Percentiles rank a stretch among this genome's conserved stretches.
Evolutionary conservation across 108 stramenopile genomes (phyloP).

Genomic region (Cyclotella cryptica): DNA sequence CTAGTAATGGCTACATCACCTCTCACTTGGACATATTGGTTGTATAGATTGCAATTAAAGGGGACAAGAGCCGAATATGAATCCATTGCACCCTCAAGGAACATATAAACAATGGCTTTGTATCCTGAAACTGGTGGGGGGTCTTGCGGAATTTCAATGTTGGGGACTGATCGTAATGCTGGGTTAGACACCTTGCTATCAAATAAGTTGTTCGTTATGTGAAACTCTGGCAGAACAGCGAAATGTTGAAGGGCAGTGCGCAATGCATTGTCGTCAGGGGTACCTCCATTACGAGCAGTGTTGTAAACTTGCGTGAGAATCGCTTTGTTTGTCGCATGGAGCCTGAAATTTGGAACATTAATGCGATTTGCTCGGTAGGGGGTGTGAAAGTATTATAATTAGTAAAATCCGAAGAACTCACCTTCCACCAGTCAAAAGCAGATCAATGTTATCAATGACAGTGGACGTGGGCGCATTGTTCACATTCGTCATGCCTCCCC

Average conservation of each 20-base stretch:
- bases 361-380: neutral
- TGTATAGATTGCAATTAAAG: constrained; percentile 17
- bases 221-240: constrained; percentile 49
- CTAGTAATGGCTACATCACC: constrained; percentile 32
- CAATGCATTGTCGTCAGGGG: constrained; percentile 23
- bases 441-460: constrained; percentile 48
- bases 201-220: constrained; percentile 34
- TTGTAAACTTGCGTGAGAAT: constrained; percentile 32
- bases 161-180: constrained; percentile 6
- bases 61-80: constrained; percentile 43
- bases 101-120: constrained; percentile 57
- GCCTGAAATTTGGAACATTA: neutral
- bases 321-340: constrained; percentile 7
- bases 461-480: constrained; percentile 8
- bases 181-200: neutral
- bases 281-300: neutral
- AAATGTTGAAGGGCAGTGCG: constrained; percentile 18
- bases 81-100: constrained; percentile 48
- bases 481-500: constrained; percentile 31
- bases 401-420: neutral
- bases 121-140: constrained; percentile 40
- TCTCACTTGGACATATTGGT: constrained; percentile 36
- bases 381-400: neutral
- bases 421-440: constrained; percentile 51
- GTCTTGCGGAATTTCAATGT: constrained; percentile 13